These are phyloP conservation scores for Fraxinus albicans DNA, from an alignment of 305 asterid species.

Conservation along the genomic window DNA sequence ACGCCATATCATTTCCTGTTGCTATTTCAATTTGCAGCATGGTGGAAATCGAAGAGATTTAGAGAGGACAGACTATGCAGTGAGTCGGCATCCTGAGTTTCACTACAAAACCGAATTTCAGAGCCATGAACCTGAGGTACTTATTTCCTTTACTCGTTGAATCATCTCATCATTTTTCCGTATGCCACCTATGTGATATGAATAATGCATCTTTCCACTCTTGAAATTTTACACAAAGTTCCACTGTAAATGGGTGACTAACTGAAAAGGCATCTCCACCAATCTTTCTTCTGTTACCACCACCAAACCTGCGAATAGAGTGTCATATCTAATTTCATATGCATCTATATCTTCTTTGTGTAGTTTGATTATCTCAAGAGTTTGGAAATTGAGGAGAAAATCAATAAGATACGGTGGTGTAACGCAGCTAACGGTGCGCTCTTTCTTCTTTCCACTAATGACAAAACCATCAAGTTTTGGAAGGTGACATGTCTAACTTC, in stretches of 20 bases:
- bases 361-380: constrained; percentile 98
- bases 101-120: constrained; percentile 97
- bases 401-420: constrained; percentile 98
- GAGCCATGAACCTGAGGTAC: constrained; percentile 99
- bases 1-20: constrained; percentile 15
- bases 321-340: constrained; percentile 14
- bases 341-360: constrained; percentile 19
- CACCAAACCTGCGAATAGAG: neutral
- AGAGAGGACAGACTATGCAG: constrained; percentile 76
- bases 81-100: constrained; percentile 84
- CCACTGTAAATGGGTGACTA: neutral
- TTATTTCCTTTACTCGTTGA: constrained; percentile 4
- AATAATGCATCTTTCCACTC: neutral
- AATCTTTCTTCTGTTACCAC: neutral
- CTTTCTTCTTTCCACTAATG: constrained; percentile 95
- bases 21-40: constrained; percentile 45
- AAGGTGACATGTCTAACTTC: constrained; percentile 52
- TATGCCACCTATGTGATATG: constrained; percentile 5
- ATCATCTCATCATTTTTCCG: neutral
- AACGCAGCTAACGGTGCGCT: constrained; percentile 91
- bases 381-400: constrained; percentile 98
- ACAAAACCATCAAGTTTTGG: constrained; percentile 95
- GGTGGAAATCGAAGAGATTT: constrained; percentile 82
- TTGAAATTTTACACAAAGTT: neutral
- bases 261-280: neutral